Percentiles rank a stretch among this genome's conserved stretches.
Evolutionary conservation across 305 asterid genomes (phyloP).

Genomic region (Fraxinus greggii): DNA sequence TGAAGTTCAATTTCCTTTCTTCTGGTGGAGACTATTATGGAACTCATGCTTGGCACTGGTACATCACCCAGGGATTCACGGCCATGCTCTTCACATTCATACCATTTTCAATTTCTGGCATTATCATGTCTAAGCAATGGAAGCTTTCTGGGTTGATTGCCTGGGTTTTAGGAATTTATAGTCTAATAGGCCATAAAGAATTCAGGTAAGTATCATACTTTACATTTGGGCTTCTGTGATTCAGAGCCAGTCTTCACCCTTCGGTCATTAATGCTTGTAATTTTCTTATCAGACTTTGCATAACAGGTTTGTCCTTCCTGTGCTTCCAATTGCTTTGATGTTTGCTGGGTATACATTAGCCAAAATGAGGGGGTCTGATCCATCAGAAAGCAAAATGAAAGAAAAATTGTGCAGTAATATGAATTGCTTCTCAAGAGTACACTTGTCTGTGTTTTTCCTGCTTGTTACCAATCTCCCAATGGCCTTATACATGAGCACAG

Average conservation of each 20-base stretch:
- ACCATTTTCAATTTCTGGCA: slow-evolving; percentile 74
- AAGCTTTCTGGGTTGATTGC: slow-evolving; percentile 71
- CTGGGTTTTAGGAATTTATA: slow-evolving; percentile 88
- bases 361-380: slow-evolving; percentile 30
- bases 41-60: slow-evolving; percentile 99
- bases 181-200: slow-evolving; percentile 94
- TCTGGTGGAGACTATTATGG: slow-evolving; percentile 98
- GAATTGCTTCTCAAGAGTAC: slow-evolving; percentile 37
- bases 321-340: slow-evolving; percentile 88
- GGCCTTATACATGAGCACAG: slow-evolving; percentile 86
- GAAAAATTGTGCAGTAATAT: slow-evolving; percentile 28
- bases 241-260: slow-evolving; percentile 13
- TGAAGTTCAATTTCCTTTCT: slow-evolving; percentile 83
- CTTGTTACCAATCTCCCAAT: slow-evolving; percentile 76
- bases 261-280: slow-evolving; percentile 31
- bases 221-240: slow-evolving; percentile 7
- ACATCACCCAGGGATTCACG: slow-evolving; percentile 87
- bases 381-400: slow-evolving; percentile 30
- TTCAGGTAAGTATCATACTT: slow-evolving; percentile 56
- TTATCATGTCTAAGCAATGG: slow-evolving; percentile 59
- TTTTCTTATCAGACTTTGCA: slow-evolving; percentile 43
- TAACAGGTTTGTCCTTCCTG: slow-evolving; percentile 93
- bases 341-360: slow-evolving; percentile 78
- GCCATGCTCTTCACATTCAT: slow-evolving; percentile 79
- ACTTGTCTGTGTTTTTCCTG: slow-evolving; percentile 49